Evolutionary conservation across 1,139 yeast species (phyloP).

Genomic region (Pichia sp.): DNA sequence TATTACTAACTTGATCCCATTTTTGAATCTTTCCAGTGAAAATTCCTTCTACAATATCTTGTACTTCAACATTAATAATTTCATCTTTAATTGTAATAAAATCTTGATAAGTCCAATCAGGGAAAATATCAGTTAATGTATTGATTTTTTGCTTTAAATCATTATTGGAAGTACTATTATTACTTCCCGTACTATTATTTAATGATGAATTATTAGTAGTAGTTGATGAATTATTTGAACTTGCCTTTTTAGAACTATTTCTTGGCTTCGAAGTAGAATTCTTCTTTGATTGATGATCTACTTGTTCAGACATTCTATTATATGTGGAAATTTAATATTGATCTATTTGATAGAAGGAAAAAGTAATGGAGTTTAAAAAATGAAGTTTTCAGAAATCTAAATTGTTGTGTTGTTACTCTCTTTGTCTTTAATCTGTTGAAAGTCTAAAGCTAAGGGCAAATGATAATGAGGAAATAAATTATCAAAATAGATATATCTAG

Average conservation of each 20-base stretch:
- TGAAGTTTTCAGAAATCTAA: no score
- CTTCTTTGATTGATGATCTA: constrained; percentile 23
- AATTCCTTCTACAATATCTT: constrained; percentile 76
- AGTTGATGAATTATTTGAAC: constrained; percentile 13
- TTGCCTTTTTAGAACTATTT: constrained; percentile 39
- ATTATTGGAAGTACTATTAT: constrained; percentile 20
- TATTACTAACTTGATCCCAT: constrained; percentile 52
- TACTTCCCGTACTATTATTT: no score
- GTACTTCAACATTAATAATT: constrained; percentile 58
- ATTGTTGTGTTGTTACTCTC: no score
- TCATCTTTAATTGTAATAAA: constrained; percentile 69
- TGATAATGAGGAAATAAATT: background rate
- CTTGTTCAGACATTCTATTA: constrained; percentile 24
- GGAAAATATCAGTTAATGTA: constrained; percentile 77
- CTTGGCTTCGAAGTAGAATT: constrained; percentile 30
- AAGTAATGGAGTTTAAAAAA: no score
- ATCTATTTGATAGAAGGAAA: no score
- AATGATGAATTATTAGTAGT: constrained; percentile 1
- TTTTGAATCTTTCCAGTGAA: constrained; percentile 67
- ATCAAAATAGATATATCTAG: background rate
- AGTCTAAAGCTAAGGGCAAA: no score
- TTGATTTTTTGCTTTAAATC: constrained; percentile 43
- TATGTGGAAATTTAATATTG: no score
- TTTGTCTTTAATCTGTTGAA: no score
- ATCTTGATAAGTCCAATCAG: constrained; percentile 91